A percentile compares a stretch with the other conserved stretches of the same genome.
These are phyloP conservation scores for Tuber microsphaerosporum DNA, from an alignment of 495 filamentous ascomycete species.

Conservation along the genomic window DNA sequence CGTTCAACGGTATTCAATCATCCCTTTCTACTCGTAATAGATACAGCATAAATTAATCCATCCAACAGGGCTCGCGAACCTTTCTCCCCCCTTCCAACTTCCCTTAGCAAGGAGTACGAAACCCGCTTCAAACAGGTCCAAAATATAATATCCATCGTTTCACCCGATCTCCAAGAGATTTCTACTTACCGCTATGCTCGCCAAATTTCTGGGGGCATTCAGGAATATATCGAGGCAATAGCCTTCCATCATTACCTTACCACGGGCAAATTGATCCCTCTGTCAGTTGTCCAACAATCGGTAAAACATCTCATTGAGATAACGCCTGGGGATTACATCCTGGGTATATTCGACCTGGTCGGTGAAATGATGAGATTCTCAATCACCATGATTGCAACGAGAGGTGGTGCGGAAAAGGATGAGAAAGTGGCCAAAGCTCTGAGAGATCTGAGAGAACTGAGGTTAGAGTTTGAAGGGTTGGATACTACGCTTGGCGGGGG, in stretches of 20 bases:
- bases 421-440: constrained; percentile 23
- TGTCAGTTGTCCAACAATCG: constrained; percentile 50
- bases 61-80: constrained; percentile 57
- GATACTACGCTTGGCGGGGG: constrained; percentile 34
- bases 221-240: constrained; percentile 86
- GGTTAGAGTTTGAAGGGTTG: constrained; percentile 65
- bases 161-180: constrained; percentile 64
- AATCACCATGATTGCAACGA: constrained; percentile 68
- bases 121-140: constrained; percentile 60
- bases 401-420: constrained; percentile 43
- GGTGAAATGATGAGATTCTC: constrained; percentile 96
- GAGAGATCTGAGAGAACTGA: constrained; percentile 47
- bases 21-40: neutral
- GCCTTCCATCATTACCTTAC: constrained; percentile 81
- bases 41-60: constrained; percentile 8
- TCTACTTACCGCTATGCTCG: constrained; percentile 76
- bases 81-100: constrained; percentile 55
- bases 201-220: constrained; percentile 68
- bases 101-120: constrained; percentile 59
- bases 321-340: constrained; percentile 79
- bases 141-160: constrained; percentile 58
- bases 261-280: constrained; percentile 64
- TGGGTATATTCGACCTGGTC: constrained; percentile 84
- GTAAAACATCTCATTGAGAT: constrained; percentile 54
- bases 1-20: constrained; percentile 63